Conservation (phyloP, 2,329 filamentous ascomycete genomes). For the Calonectria crousiana region DNA sequence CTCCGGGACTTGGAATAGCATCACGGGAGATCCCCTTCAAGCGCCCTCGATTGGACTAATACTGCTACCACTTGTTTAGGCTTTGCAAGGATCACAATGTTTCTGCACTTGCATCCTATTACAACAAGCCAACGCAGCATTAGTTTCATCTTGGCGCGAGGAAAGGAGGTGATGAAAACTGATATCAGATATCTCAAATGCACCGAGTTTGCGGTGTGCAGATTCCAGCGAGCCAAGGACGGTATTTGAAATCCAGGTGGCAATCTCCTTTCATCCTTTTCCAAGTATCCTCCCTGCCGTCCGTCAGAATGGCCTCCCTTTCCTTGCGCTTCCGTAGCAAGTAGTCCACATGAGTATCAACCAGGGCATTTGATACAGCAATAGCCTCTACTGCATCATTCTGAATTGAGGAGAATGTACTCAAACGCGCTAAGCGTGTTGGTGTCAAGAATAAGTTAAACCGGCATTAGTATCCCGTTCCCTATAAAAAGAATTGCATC, state of each 20-base stretch:
- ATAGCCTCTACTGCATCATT: constrained; percentile 49
- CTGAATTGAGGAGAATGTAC: constrained; percentile 60
- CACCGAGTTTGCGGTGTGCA: not conserved
- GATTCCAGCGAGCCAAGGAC: not conserved
- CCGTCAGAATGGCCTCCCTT: not conserved
- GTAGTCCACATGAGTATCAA: not conserved
- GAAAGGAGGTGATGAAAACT: not conserved
- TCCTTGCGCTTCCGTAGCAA: not conserved
- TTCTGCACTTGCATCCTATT: not conserved
- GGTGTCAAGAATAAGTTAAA: not conserved
- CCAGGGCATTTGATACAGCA: not conserved
- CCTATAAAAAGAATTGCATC: not conserved
- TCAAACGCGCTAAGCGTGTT: constrained; percentile 48
- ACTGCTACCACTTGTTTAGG: not conserved
- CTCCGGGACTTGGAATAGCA: not conserved
- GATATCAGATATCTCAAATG: not conserved
- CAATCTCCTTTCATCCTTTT: not conserved
- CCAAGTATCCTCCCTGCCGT: not conserved
- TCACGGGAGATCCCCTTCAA: not conserved
- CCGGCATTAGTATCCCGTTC: no score
- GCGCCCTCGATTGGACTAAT: not conserved
- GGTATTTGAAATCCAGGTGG: not conserved
- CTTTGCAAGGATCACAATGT: not conserved
- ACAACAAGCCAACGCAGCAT: not conserved
- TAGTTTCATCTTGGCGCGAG: not conserved